phyloP scores from a whole-genome alignment of 2,329 filamentous ascomycete genomes.

The Botrytis aclada region DNA sequence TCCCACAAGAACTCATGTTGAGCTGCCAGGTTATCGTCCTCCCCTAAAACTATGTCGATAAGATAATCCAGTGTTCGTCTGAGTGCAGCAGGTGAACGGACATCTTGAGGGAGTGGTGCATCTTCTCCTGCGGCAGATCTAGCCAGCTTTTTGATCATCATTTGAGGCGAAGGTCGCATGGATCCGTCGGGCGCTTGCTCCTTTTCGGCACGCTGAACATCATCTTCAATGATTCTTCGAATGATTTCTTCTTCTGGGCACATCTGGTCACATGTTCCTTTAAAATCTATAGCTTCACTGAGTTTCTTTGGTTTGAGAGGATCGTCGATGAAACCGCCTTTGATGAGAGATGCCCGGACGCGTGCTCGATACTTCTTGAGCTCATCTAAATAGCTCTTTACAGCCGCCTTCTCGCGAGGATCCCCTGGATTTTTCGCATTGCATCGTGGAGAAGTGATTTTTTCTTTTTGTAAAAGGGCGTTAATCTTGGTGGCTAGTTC shows the following conservation, averaged over 20 bases:
- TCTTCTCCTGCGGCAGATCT: conserved; percentile 67
- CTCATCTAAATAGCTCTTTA: conserved; percentile 54
- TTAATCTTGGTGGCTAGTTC: conserved; percentile 49
- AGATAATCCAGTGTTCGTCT: conserved; percentile 61
- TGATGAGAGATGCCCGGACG: conserved; percentile 56
- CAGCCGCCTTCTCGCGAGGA: conserved; percentile 43
- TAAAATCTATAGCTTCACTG: conserved; percentile 63
- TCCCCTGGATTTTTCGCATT: conserved; percentile 23
- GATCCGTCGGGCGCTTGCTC: conserved; percentile 41
- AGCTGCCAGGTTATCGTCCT: conserved; percentile 51
- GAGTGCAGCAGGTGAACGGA: conserved; percentile 58
- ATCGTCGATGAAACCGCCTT: conserved; percentile 60
- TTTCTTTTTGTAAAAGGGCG: conserved; percentile 52
- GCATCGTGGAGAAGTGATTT: conserved; percentile 30
- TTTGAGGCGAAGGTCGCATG: conserved; percentile 46
- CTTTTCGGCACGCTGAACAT: conserved; percentile 57
- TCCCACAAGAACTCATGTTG: conserved; percentile 67
- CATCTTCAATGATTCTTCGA: conserved; percentile 58
- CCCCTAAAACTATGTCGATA: conserved; percentile 55
- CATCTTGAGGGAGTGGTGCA: conserved; percentile 64
- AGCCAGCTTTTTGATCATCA: conserved; percentile 66
- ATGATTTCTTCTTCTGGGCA: conserved; percentile 66
- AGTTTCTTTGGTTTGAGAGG: conserved; percentile 61
- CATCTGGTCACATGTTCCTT: conserved; percentile 67
- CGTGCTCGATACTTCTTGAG: conserved; percentile 57